Conservation (phyloP, 257 asterid genomes). For the Petunia secreta region DNA sequence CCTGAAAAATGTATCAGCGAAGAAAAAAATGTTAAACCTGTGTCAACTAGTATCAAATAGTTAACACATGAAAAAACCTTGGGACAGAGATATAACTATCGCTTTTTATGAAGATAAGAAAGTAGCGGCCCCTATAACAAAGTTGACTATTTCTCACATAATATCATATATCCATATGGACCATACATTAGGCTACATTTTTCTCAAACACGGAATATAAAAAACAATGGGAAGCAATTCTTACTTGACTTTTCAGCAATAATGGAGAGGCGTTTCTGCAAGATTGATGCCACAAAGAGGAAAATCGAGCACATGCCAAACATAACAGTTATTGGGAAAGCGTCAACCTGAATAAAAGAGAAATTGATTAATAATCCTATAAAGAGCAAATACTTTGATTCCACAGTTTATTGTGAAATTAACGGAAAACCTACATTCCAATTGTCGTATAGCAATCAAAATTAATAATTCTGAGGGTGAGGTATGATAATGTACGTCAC, state of each 20-base stretch:
- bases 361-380: neutral
- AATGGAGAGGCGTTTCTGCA: constrained; percentile 78
- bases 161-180: neutral
- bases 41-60: neutral
- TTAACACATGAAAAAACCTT: neutral
- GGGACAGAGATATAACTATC: neutral
- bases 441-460: neutral
- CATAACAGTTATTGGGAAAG: constrained; percentile 95
- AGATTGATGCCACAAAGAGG: constrained; percentile 84
- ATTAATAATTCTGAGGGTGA: neutral
- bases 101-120: neutral
- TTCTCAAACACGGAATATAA: neutral
- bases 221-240: constrained; percentile 31
- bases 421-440: neutral
- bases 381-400: constrained; percentile 2
- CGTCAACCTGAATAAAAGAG: constrained; percentile 58
- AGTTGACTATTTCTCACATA: constrained; percentile 9
- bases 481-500: neutral
- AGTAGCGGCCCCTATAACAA: neutral
- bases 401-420: constrained; percentile 10
- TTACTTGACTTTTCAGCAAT: constrained; percentile 87
- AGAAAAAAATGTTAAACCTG: neutral
- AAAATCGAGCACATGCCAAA: constrained; percentile 97
- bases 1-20: constrained; percentile 43
- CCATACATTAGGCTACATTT: constrained; percentile 20